Conservation (phyloP, 179 eudicot species). For the Spergularia azorica region DNA sequence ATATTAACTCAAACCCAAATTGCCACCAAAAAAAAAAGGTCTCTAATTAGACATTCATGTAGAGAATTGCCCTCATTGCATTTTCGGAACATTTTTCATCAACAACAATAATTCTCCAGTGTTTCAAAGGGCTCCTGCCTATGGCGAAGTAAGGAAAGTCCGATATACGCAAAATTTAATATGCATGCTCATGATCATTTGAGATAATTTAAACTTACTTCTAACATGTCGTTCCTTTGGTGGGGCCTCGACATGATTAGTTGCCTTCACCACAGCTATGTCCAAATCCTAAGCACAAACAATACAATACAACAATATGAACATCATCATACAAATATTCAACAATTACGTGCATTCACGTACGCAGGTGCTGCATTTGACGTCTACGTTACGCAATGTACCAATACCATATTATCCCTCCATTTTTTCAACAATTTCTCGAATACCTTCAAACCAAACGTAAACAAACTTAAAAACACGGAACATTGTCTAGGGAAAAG, state of each 20-base stretch:
- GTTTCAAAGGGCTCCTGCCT: too few species aligned
- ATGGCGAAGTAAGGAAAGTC: too few species aligned
- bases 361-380: too few species aligned
- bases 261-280: constrained; percentile 88
- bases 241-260: constrained; percentile 84
- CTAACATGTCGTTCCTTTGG: constrained; percentile 90
- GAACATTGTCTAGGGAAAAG: background rate
- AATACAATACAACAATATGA: background rate
- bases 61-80: background rate
- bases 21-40: too few species aligned
- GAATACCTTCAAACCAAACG: too few species aligned
- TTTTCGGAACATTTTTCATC: background rate
- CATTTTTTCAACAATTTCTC: too few species aligned
- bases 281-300: constrained; percentile 65
- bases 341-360: background rate
- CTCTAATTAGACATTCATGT: constrained; percentile 3
- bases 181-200: background rate
- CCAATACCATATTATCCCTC: too few species aligned
- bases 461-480: too few species aligned
- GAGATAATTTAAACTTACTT: constrained; percentile 45
- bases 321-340: background rate
- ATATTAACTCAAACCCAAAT: background rate
- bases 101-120: too few species aligned
- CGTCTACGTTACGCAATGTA: background rate
- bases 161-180: too few species aligned